phyloP scores from a whole-genome alignment of 139 green algal species.

The Closterium sp. region DNA sequence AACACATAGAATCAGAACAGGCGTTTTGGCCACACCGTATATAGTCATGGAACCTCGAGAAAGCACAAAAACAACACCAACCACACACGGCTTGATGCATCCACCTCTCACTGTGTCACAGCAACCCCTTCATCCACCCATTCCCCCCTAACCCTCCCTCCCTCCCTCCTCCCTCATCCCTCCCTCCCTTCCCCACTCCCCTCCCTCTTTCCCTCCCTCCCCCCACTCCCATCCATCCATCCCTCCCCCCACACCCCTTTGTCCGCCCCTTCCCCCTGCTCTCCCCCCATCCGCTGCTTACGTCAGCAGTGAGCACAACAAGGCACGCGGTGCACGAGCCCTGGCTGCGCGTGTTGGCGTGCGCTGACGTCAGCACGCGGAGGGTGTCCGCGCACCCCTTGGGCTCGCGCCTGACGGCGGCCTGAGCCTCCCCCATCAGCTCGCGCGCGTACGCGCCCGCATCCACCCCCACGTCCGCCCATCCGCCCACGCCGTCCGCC shows the following conservation, averaged over 20 bases:
- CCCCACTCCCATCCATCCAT: too few species aligned
- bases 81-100: background rate
- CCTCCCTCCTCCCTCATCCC: background rate
- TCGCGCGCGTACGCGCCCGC: slow-evolving; percentile 62
- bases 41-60: too few species aligned
- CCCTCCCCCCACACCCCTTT: background rate
- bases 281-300: background rate
- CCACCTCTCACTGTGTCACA: background rate
- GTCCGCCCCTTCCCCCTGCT: background rate
- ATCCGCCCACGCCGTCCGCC: slow-evolving; percentile 89
- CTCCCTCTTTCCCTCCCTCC: too few species aligned
- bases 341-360: slow-evolving; percentile 63
- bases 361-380: slow-evolving; percentile 62
- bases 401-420: slow-evolving; percentile 18
- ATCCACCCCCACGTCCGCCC: slow-evolving; percentile 80
- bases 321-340: slow-evolving; percentile 74
- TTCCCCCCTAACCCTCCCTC: background rate
- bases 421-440: slow-evolving; percentile 47
- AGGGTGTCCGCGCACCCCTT: slow-evolving; percentile 30
- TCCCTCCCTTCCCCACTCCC: background rate
- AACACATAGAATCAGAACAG: too few species aligned
- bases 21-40: too few species aligned
- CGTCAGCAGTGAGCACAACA: slow-evolving; percentile 62
- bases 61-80: too few species aligned
- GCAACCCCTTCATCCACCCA: too few species aligned